Base-by-base conservation (phyloP, 805 yeast species). In the Cyberlindnera euphorbiae region DNA sequence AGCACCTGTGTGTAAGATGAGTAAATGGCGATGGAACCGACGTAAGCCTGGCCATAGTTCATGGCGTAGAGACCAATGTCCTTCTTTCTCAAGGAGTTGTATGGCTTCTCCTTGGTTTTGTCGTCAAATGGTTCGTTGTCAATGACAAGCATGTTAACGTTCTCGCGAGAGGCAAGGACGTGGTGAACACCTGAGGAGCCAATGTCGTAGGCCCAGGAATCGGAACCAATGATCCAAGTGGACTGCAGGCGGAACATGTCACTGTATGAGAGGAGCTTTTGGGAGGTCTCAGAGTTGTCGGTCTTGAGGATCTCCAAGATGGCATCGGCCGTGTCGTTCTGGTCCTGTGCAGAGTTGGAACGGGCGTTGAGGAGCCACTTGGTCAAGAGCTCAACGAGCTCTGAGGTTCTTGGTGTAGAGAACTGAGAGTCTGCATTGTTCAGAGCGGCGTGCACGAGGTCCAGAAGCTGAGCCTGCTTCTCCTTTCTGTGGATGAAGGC, bases 11-110 rank as follows among this genome's bases (percentile, higher is more conserved):
- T 85, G 66, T 89, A 90, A 2, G 96, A 87, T 2, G 95, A 75
- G 62, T 90, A 90, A 28, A 89, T 80, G 17, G 97, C 97, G 36
- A 88, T 88, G 14, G 96, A 86, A 7, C 97, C 96, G 50, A 89
- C 96, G 56, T 87, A 90, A 30, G 83, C 80, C 45, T 79, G 75
- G 39, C 94, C 93, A 51, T 81, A 86, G 62, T 86, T 85, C 96
- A 90, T 85, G 30, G 96, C 96, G 58, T 87, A 90, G 30, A 90
- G 67, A 37, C 97, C 97, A 46, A 89, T 78, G 57, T 90, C 96
- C 63, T 90, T 87, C 68, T 88, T 87, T 59, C 93, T 78, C 38
- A 59, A 57, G 30, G 44, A 75, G 66, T 47, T 62, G 55, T 33
- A 58, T 47, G 43, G 58, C 18, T 46, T 40, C 19, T 41, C 37